A percentile compares a stretch with the other conserved stretches of the same genome.
Evolutionary conservation across 176 grass and related monocot genomes (phyloP).

Genomic region (Elymus sibiricus): DNA sequence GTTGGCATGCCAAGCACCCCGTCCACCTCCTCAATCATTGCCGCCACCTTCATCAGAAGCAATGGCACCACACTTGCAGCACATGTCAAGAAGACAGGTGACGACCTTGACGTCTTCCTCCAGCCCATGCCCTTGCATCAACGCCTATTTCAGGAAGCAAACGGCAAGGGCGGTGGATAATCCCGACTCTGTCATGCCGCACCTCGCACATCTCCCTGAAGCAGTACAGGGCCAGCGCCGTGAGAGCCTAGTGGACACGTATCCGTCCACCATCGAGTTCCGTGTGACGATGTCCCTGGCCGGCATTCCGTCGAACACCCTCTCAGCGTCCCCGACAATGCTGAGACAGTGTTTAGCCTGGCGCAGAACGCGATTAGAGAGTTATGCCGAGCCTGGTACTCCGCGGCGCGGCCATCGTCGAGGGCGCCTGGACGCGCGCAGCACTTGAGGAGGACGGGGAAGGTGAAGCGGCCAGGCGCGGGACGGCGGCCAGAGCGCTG

Average conservation of each 20-base stretch:
- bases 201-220: slow-evolving; percentile 44
- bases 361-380: slow-evolving; percentile 57
- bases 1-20: too few relatives aligned
- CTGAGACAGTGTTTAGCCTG: slow-evolving; percentile 31
- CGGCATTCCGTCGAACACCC: slow-evolving; percentile 75
- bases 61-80: too few relatives aligned
- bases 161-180: slow-evolving; percentile 14
- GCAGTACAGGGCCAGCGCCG: slow-evolving; percentile 29
- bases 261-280: slow-evolving; percentile 69
- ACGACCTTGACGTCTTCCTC: too few relatives aligned
- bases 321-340: slow-evolving; percentile 47
- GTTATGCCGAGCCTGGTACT: slow-evolving; percentile 45
- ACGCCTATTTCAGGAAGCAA: too few relatives aligned
- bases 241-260: slow-evolving; percentile 29
- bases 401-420: slow-evolving; percentile 39
- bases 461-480: slow-evolving; percentile 24
- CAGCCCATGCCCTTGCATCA: too few relatives aligned
- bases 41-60: too few relatives aligned
- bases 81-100: too few relatives aligned
- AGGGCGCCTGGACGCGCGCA: not conserved
- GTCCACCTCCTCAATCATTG: too few relatives aligned
- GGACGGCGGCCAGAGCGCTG: slow-evolving; percentile 27
- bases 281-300: slow-evolving; percentile 52
- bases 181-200: slow-evolving; percentile 41
- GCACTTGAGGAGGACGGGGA: slow-evolving; percentile 66